A percentile compares a stretch with the other conserved stretches of the same genome.
phyloP scores from a whole-genome alignment of 2,329 filamentous ascomycete genomes.

The Whalleya microplaca region DNA sequence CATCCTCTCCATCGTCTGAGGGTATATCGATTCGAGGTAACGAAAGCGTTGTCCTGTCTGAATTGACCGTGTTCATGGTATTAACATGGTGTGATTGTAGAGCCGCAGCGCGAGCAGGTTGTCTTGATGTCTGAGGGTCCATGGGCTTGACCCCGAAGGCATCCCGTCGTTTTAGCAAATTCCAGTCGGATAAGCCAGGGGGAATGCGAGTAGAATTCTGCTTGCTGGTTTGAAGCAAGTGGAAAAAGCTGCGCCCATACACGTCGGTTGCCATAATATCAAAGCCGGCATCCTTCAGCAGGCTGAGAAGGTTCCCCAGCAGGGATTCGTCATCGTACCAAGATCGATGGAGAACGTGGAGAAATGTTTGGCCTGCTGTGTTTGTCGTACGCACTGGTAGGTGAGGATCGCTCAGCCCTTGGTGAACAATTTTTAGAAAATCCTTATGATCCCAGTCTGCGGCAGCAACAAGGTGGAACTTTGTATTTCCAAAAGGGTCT shows the following conservation, averaged over 20 bases:
- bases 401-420: slow-evolving; percentile 18
- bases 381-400: slow-evolving; percentile 35
- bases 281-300: slow-evolving; percentile 25
- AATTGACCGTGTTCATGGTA: slow-evolving; percentile 9
- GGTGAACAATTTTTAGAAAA: slow-evolving; percentile 27
- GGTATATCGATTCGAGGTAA: slow-evolving; percentile 28
- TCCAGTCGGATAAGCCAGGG: slow-evolving; percentile 33
- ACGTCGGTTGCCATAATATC: slow-evolving; percentile 35
- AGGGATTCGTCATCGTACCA: slow-evolving; percentile 33
- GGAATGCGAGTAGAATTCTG: slow-evolving; percentile 25
- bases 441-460: slow-evolving; percentile 12
- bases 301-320: slow-evolving; percentile 28
- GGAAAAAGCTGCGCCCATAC: slow-evolving; percentile 37
- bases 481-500: slow-evolving; percentile 57
- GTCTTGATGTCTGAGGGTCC: slow-evolving; percentile 13
- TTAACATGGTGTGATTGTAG: slow-evolving; percentile 13
- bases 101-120: not conserved
- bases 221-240: slow-evolving; percentile 37
- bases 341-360: slow-evolving; percentile 37
- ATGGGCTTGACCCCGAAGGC: slow-evolving; percentile 47
- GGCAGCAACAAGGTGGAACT: slow-evolving; percentile 47
- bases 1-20: slow-evolving; percentile 21
- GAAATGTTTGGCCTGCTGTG: slow-evolving; percentile 37
- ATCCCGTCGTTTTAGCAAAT: slow-evolving; percentile 47
- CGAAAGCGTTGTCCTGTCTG: slow-evolving; percentile 7